Conservation (phyloP, 106 monocot species). For the Platanthera zijinensis region DNA sequence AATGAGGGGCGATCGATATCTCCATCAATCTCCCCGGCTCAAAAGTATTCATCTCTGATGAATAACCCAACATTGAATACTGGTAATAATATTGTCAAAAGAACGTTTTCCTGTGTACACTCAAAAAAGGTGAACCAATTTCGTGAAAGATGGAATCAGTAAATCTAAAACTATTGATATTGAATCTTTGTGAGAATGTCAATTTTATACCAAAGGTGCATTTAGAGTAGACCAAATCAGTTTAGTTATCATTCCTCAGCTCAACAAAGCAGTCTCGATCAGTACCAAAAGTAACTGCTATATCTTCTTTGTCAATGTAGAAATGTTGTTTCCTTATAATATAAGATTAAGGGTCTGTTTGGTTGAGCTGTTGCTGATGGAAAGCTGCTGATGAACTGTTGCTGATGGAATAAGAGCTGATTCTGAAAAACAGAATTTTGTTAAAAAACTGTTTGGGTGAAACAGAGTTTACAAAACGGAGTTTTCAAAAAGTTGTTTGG, state of each 20-base stretch:
- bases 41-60: too few species aligned
- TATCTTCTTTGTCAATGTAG: neutral
- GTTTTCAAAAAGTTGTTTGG: too few species aligned
- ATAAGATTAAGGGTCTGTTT: neutral
- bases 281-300: neutral
- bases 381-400: too few species aligned
- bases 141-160: neutral
- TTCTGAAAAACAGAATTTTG: too few species aligned
- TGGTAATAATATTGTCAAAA: neutral
- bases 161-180: neutral
- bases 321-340: neutral
- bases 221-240: neutral
- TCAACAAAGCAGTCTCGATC: neutral
- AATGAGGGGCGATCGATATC: too few species aligned
- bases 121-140: neutral
- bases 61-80: neutral
- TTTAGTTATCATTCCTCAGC: neutral
- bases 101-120: too few species aligned
- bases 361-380: too few species aligned
- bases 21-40: too few species aligned
- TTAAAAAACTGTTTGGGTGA: too few species aligned
- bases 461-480: too few species aligned
- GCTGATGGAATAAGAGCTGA: too few species aligned
- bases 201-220: conserved; percentile 1
- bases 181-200: neutral